These are phyloP conservation scores for Colletotrichum spaethianum DNA, from an alignment of 2,329 filamentous ascomycete genomes.

Conservation along the genomic window DNA sequence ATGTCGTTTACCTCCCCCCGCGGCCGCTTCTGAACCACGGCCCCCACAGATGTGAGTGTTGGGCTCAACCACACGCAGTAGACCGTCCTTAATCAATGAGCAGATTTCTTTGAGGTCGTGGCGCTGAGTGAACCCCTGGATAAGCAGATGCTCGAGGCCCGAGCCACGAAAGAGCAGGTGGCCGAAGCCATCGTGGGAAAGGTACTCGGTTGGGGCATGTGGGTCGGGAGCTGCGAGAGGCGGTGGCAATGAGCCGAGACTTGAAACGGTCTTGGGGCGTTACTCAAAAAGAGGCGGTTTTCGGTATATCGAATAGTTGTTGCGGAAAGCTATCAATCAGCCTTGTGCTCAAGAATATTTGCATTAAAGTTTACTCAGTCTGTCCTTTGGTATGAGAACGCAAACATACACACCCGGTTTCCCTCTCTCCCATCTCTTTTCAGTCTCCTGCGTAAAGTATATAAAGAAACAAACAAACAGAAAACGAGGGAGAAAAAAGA, in stretches of 20 bases:
- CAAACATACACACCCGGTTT: too few species aligned
- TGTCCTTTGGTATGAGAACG: neutral
- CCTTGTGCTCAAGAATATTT: neutral
- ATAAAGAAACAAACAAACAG: too few species aligned
- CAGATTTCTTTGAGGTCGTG: conserved; percentile 65
- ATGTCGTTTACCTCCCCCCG: conserved; percentile 60
- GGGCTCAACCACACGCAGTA: too few species aligned
- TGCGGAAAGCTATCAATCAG: too few species aligned
- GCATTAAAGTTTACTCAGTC: neutral
- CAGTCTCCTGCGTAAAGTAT: neutral
- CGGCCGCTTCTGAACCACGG: conserved; percentile 65
- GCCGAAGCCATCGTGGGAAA: conserved; percentile 60
- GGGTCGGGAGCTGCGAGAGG: conserved; percentile 62
- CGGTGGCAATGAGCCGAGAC: conserved; percentile 46
- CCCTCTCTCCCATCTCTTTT: neutral
- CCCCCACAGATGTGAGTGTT: conserved; percentile 61
- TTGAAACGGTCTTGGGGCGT: too few species aligned
- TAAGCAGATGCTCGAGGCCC: conserved; percentile 51
- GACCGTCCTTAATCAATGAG: neutral
- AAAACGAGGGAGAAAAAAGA: too few species aligned
- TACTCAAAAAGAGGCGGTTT: neutral
- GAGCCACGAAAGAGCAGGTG: conserved; percentile 60
- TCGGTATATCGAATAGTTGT: neutral
- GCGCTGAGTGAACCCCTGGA: conserved; percentile 61
- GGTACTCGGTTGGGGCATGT: conserved; percentile 64